Conservation (phyloP, 2,329 filamentous ascomycete species). For the Alternaria longipes region DNA sequence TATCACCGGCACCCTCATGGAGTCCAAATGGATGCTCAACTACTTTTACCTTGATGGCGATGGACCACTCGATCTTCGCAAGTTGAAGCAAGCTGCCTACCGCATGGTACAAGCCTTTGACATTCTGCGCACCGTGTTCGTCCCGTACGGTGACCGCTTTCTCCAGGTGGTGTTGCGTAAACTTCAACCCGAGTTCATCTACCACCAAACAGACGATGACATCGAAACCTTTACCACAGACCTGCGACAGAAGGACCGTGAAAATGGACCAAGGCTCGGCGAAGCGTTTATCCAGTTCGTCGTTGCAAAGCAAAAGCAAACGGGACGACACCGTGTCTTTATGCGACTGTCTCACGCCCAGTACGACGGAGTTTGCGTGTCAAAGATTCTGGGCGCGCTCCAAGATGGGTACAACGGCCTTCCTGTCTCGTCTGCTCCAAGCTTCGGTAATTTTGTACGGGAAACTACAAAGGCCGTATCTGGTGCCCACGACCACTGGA, state of each 20-base stretch:
- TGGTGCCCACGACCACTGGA: slow-evolving; percentile 45
- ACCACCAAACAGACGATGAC: slow-evolving; percentile 41
- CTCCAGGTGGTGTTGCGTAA: slow-evolving; percentile 46
- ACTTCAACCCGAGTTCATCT: slow-evolving; percentile 44
- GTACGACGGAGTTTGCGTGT: slow-evolving; percentile 47
- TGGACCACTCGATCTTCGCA: slow-evolving; percentile 43
- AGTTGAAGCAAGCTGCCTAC: slow-evolving; percentile 43
- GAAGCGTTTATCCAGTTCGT: slow-evolving; percentile 46
- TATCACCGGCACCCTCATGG: slow-evolving; percentile 45
- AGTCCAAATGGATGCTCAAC: slow-evolving; percentile 49
- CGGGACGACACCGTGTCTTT: slow-evolving; percentile 41
- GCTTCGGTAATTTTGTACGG: slow-evolving; percentile 44
- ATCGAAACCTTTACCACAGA: slow-evolving; percentile 41
- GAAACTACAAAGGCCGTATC: slow-evolving; percentile 40
- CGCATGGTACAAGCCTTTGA: slow-evolving; percentile 46
- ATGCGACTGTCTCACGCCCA: slow-evolving; percentile 48
- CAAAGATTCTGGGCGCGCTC: slow-evolving; percentile 40
- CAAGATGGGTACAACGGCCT: slow-evolving; percentile 46
- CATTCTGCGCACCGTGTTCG: slow-evolving; percentile 48
- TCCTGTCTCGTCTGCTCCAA: slow-evolving; percentile 42
- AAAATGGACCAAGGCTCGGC: slow-evolving; percentile 41
- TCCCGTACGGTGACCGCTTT: slow-evolving; percentile 46
- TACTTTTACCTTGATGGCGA: slow-evolving; percentile 46
- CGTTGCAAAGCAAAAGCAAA: slow-evolving; percentile 43
- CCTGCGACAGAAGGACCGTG: slow-evolving; percentile 41